Conservation (phyloP, 2,329 filamentous ascomycete species). For the Plenodomus lindquistii region DNA sequence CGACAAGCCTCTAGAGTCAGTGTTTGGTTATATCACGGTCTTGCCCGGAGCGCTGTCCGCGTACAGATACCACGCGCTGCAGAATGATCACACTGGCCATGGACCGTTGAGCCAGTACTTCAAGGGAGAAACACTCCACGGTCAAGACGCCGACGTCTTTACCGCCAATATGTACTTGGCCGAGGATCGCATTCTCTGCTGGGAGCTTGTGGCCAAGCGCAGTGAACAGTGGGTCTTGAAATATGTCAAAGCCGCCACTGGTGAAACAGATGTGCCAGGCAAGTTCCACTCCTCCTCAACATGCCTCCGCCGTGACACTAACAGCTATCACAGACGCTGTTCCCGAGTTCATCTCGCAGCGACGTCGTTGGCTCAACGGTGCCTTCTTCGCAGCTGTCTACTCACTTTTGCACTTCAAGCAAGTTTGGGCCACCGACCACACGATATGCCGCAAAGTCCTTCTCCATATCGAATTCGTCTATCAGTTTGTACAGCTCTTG, state of each 20-base stretch:
- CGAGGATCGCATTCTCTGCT: constrained; percentile 87
- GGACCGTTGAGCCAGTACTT: constrained; percentile 97
- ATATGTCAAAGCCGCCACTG: constrained; percentile 94
- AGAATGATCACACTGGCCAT: constrained; percentile 95
- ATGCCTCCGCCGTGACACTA: constrained; percentile 3
- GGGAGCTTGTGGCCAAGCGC: constrained; percentile 94
- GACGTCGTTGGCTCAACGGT: constrained; percentile 95
- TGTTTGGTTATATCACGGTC: constrained; percentile 98
- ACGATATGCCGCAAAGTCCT: constrained; percentile 85
- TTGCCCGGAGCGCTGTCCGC: constrained; percentile 92
- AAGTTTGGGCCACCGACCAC: constrained; percentile 93
- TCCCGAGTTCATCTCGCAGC: constrained; percentile 95
- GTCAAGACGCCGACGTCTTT: constrained; percentile 94
- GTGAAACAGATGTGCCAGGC: constrained; percentile 97
- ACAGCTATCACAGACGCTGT: constrained; percentile 69
- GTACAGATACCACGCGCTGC: constrained; percentile 92
- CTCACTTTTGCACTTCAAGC: constrained; percentile 90
- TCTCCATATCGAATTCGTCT: constrained; percentile 92
- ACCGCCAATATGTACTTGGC: constrained; percentile 96
- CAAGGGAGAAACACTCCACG: constrained; percentile 96
- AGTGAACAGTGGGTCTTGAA: constrained; percentile 96
- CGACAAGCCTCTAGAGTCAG: constrained; percentile 94
- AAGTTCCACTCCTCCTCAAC: constrained; percentile 45
- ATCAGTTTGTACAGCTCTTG: constrained; percentile 87
- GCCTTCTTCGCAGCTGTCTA: constrained; percentile 99